Evolutionary conservation across 1,284 basidiomycete genomes (phyloP).

Genomic region (Athelia psychrophila): DNA sequence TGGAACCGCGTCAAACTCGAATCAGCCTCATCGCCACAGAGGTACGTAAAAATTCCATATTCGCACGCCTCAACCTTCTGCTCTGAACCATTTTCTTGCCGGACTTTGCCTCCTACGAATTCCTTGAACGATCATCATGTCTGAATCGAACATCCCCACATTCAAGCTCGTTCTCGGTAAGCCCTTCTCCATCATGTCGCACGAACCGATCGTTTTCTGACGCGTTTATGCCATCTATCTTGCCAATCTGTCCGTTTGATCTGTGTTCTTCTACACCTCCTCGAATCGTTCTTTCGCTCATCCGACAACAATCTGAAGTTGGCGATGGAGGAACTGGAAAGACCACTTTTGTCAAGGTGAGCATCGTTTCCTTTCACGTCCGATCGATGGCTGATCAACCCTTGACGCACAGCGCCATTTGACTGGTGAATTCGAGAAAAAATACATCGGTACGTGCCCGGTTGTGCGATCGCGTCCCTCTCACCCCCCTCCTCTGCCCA

Average conservation of each 20-base stretch:
- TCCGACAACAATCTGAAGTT: constrained; percentile 48
- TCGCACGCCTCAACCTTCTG: not conserved
- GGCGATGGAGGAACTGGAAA: constrained; percentile 99
- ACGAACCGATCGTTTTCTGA: constrained; percentile 20
- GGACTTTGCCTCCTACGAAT: constrained; percentile 9
- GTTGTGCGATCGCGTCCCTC: constrained; percentile 17
- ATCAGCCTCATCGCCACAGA: not conserved
- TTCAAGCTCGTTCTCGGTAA: constrained; percentile 98
- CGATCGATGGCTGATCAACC: constrained; percentile 60
- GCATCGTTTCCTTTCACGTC: constrained; percentile 22
- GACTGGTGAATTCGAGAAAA: constrained; percentile 99
- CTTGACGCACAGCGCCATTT: constrained; percentile 78
- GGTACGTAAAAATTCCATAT: not conserved
- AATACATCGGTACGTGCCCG: constrained; percentile 86
- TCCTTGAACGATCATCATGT: constrained; percentile 36
- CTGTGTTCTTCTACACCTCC: constrained; percentile 15
- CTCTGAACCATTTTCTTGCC: not conserved
- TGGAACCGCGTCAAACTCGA: too few species aligned
- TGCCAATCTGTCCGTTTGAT: constrained; percentile 19
- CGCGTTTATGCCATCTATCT: constrained; percentile 19
- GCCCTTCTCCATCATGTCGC: constrained; percentile 27
- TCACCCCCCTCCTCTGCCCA: constrained; percentile 8
- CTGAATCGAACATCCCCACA: constrained; percentile 66
- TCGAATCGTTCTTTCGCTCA: constrained; percentile 12
- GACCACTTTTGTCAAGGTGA: constrained; percentile 96